These are phyloP conservation scores for Tarenaya hassleriana DNA, from an alignment of 345 rosid species.

Conservation along the genomic window DNA sequence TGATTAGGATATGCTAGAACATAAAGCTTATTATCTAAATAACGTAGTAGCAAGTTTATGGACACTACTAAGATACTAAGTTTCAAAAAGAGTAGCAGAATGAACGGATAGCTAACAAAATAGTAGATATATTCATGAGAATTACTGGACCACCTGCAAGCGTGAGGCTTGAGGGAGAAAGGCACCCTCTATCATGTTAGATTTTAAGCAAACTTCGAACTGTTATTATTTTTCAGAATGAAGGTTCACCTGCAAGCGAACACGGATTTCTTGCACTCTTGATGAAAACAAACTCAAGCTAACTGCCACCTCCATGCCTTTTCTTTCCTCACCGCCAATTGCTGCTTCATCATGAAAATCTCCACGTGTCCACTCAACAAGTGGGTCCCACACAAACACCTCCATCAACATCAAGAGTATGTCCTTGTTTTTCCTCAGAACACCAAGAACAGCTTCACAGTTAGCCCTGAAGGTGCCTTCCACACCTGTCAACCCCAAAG, in stretches of 20 bases:
- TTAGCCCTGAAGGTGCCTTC: constrained; percentile 79
- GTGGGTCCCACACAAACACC: constrained; percentile 95
- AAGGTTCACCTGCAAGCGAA: constrained; percentile 74
- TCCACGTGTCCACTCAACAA: constrained; percentile 93
- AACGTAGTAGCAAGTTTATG: not conserved
- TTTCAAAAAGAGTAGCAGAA: constrained; percentile 8
- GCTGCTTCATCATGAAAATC: constrained; percentile 96
- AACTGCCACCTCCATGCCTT: constrained; percentile 95
- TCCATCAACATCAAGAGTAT: constrained; percentile 74
- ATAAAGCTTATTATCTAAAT: constrained; percentile 12
- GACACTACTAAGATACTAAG: constrained; percentile 4
- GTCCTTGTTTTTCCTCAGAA: constrained; percentile 80
- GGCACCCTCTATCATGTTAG: constrained; percentile 9
- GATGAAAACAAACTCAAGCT: constrained; percentile 96
- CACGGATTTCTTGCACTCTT: constrained; percentile 91
- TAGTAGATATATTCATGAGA: constrained; percentile 1
- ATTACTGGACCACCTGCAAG: constrained; percentile 4
- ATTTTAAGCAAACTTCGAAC: not conserved
- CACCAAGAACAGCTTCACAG: constrained; percentile 76
- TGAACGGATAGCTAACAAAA: not conserved
- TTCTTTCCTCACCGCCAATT: constrained; percentile 94
- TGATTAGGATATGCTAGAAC: constrained; percentile 12
- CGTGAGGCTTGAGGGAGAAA: constrained; percentile 2
- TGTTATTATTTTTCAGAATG: constrained; percentile 5
- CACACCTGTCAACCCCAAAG: constrained; percentile 78